Conservation (phyloP, 306 rosid genomes). For the Trichosanthes cucumerina region DNA sequence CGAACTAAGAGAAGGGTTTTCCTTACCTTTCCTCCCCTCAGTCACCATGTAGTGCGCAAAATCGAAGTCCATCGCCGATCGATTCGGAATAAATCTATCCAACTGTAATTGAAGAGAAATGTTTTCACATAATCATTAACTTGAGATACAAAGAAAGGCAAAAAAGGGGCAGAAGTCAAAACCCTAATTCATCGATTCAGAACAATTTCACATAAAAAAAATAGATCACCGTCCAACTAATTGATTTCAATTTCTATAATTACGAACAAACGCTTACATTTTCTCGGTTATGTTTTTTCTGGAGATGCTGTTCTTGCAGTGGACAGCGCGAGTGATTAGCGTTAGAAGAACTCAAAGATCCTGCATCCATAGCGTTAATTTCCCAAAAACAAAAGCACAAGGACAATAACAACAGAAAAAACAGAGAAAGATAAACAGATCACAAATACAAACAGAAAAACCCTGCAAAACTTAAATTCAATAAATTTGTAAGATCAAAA, state of each 20-base stretch:
- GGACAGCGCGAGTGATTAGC: slow-evolving; percentile 18
- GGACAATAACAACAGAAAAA: neutral
- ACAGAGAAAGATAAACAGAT: too few relatives aligned
- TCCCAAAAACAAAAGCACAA: slow-evolving; percentile 1
- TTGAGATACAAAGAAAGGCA: neutral
- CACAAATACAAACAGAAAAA: neutral
- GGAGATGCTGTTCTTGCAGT: slow-evolving; percentile 26
- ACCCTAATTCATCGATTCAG: neutral
- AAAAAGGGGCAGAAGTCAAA: neutral
- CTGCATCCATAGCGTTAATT: slow-evolving; percentile 32
- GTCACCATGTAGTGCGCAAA: slow-evolving; percentile 41
- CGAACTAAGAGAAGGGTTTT: slow-evolving; percentile 37
- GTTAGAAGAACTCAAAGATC: slow-evolving; percentile 23
- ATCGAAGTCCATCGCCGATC: slow-evolving; percentile 40
- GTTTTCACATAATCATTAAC: neutral
- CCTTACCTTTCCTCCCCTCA: slow-evolving; percentile 38
- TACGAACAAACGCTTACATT: slow-evolving; percentile 11
- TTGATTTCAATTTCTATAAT: neutral
- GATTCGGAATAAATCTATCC: slow-evolving; percentile 44
- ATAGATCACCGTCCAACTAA: neutral
- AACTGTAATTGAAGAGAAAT: slow-evolving; percentile 13
- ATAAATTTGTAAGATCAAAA: neutral
- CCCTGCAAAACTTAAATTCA: neutral
- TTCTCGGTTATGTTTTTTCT: slow-evolving; percentile 21
- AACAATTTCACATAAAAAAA: neutral